phyloP scores from a whole-genome alignment of 257 asterid species.

The Marsdenia floribunda region DNA sequence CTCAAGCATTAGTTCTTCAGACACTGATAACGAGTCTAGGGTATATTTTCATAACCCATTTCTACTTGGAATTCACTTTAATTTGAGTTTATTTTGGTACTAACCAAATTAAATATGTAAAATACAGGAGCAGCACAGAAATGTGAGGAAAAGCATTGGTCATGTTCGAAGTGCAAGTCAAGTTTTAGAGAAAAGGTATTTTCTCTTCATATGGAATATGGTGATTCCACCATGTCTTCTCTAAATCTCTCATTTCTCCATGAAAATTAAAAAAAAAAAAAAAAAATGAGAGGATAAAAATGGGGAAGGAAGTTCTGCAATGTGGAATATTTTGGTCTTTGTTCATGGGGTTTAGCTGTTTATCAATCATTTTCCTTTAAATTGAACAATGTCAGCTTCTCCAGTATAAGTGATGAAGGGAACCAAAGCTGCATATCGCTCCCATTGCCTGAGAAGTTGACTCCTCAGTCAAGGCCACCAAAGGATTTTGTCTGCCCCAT shows the following conservation, averaged over 20 bases:
- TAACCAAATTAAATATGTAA: conserved; percentile 17
- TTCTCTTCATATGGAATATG: neutral
- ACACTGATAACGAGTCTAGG: conserved; percentile 45
- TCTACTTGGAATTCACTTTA: conserved; percentile 6
- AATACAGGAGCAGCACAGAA: conserved; percentile 45
- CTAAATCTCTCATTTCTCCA: neutral
- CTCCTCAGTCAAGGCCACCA: conserved; percentile 81
- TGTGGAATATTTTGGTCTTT: neutral
- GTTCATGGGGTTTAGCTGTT: neutral
- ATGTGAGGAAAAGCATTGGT: conserved; percentile 28
- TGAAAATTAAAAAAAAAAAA: neutral
- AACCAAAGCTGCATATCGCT: conserved; percentile 44
- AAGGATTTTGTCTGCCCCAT: conserved; percentile 86
- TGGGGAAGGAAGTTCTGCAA: neutral
- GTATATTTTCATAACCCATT: conserved; percentile 39
- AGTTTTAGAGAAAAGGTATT: conserved; percentile 52
- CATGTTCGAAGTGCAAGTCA: conserved; percentile 30
- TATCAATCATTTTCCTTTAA: conserved; percentile 2
- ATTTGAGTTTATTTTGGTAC: neutral
- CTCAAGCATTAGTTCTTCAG: conserved; percentile 43
- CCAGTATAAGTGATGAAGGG: conserved; percentile 46
- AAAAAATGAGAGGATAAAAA: neutral
- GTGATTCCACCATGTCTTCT: neutral
- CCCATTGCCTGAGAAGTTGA: conserved; percentile 50
- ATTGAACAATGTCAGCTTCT: conserved; percentile 32